Conservation (phyloP, 202 grass and related monocot species). For the Tripidium arundinaceum region DNA sequence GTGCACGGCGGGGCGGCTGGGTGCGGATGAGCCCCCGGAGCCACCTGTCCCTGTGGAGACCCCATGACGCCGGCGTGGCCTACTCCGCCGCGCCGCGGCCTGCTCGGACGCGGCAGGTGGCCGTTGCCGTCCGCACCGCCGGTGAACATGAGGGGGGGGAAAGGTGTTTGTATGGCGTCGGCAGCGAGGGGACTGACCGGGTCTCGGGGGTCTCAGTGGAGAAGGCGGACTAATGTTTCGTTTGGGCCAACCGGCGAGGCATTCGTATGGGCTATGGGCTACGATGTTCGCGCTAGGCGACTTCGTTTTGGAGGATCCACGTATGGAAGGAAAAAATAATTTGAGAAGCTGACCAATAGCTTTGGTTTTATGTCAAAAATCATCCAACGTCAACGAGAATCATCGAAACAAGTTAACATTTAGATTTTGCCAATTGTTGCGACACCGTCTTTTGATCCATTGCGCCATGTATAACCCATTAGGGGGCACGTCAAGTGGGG, state of each 20-base stretch:
- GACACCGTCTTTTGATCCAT: too few species aligned
- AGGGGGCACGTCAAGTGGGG: too few species aligned
- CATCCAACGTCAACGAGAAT: too few species aligned
- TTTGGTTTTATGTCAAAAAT: too few species aligned
- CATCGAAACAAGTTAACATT: too few species aligned
- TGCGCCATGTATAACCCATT: too few species aligned
- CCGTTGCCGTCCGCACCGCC: conserved; percentile 39
- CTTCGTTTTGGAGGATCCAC: too few species aligned
- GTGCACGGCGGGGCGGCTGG: conserved; percentile 64
- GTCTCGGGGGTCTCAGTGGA: neutral
- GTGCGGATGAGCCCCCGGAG: conserved; percentile 2
- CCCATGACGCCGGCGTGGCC: conserved; percentile 1
- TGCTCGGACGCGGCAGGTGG: conserved; percentile 39
- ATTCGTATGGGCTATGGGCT: neutral
- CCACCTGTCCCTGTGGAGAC: neutral
- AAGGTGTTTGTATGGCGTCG: neutral
- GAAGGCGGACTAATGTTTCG: neutral
- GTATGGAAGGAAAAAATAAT: too few species aligned
- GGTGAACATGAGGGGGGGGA: conserved; percentile 32
- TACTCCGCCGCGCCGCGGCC: conserved; percentile 31
- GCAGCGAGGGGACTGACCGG: neutral
- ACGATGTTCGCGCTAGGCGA: neutral
- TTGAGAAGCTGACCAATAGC: too few species aligned
- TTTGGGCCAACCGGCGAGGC: neutral
- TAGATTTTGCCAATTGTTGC: too few species aligned